Conservation (phyloP, 352 stramenopile species). For the Globisporangium cederbergense region DNA sequence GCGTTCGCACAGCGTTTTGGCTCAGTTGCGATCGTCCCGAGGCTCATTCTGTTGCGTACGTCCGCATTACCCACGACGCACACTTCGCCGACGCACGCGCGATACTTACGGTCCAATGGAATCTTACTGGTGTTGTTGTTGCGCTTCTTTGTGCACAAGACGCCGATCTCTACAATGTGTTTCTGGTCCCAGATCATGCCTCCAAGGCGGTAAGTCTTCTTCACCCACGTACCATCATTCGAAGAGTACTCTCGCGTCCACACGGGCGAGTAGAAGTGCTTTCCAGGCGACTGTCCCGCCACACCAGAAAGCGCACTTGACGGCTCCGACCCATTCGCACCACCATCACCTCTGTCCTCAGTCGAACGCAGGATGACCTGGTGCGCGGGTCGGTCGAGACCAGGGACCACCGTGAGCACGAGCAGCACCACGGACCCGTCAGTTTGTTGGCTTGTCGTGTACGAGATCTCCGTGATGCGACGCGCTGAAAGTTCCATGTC, state of each 20-base stretch:
- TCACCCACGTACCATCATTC: conserved; percentile 21
- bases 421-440: conserved; percentile 30
- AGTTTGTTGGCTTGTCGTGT: conserved; percentile 27
- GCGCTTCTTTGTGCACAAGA: conserved; percentile 33
- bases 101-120: conserved; percentile 12
- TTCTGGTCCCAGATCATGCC: conserved; percentile 40
- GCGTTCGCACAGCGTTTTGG: conserved; percentile 20
- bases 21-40: background rate
- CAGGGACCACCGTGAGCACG: conserved; percentile 37
- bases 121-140: background rate
- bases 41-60: conserved; percentile 14
- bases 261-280: conserved; percentile 37
- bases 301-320: conserved; percentile 22
- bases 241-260: conserved; percentile 6
- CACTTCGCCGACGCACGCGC: conserved; percentile 33
- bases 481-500: conserved; percentile 37
- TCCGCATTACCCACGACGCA: conserved; percentile 24
- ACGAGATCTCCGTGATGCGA: conserved; percentile 35
- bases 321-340: conserved; percentile 7
- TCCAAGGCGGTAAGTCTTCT: conserved; percentile 37
- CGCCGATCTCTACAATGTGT: conserved; percentile 39
- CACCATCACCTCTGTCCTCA: conserved; percentile 18
- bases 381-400: conserved; percentile 34
- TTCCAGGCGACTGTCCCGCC: conserved; percentile 23
- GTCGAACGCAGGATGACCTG: conserved; percentile 36